Evolutionary conservation across 768 basidiomycete genomes (phyloP), one percentile per base, ranked within the genome.

Genomic region (Trametes gibbosa): DNA sequence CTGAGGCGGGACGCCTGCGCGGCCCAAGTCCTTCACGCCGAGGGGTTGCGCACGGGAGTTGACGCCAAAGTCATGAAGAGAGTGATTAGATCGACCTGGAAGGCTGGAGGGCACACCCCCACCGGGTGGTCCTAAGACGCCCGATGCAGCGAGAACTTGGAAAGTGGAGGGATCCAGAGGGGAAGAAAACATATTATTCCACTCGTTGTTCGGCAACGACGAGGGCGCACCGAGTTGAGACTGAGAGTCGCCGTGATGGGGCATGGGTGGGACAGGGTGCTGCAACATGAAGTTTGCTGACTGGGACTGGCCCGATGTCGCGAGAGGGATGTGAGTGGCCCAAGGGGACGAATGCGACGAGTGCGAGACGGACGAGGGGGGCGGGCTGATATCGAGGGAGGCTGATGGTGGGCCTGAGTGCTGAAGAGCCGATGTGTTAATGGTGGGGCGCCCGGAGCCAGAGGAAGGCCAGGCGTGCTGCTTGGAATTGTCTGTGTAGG

Each of bases 141-240:
- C 84, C 66, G 83, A 84, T 3, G 86, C 81, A 13, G 83, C 79
- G 42, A 89, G 79, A 35, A 81, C 79, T 40, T 84, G 81, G 65
- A 87, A 88, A 34, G 84, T 73, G 43, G 79, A 69, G 6, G 85
- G 83, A 59, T 85, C 79, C 50, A 89, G 75, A 2, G 89, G 83
- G 3, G 80, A 69, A n/a, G 86, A 75, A 70, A 87, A 87, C 19
- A 87, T 52, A 63, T 77, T 74, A 24, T 70, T 73, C 88, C 88
- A 90, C 34, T 79, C 77, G n/a, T 69, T 69, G 53, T 57, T 65
- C 74, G 60, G 74, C 64, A 59, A 41, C 23, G 66, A 55, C 51
- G 65, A 63, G 25, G 65, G 35, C 39, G 66, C 40, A 63, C 59
- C 66, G 48, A 66, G 62, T 60, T 73, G 59, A 55, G 59, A 54